phyloP scores from a whole-genome alignment of 768 basidiomycete genomes.

The Boletus reticulatus region DNA sequence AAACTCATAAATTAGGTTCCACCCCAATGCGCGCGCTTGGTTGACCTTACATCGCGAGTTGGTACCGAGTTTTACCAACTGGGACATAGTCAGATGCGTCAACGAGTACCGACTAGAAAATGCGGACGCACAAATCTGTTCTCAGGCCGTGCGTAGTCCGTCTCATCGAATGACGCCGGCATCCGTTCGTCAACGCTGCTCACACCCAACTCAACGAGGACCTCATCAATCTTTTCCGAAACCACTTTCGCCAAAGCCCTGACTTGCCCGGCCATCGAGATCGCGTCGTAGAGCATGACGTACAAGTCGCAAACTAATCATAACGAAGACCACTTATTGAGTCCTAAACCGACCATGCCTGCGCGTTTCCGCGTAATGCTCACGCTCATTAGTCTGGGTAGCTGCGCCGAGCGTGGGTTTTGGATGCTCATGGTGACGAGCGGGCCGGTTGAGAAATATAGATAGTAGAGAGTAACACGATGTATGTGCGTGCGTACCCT shows the following conservation, averaged over 20 bases:
- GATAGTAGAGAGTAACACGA: constrained; percentile 53
- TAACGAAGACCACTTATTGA: constrained; percentile 49
- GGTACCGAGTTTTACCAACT: constrained; percentile 11
- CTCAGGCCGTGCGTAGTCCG: constrained; percentile 2
- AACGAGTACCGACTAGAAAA: too few relatives aligned
- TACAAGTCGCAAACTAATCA: constrained; percentile 38
- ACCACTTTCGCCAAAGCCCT: constrained; percentile 43
- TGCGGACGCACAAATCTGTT: neutral
- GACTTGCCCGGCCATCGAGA: constrained; percentile 8
- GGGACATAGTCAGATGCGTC: neutral
- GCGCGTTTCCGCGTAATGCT: too few relatives aligned
- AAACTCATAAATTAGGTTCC: constrained; percentile 1
- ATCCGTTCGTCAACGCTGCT: neutral
- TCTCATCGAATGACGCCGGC: constrained; percentile 42
- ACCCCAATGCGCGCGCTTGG: constrained; percentile 15
- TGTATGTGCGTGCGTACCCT: constrained; percentile 26
- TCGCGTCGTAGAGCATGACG: constrained; percentile 38
- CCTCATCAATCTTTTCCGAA: constrained; percentile 37
- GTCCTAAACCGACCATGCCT: constrained; percentile 55
- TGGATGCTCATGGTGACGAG: too few relatives aligned
- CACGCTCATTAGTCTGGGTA: too few relatives aligned
- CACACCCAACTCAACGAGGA: neutral
- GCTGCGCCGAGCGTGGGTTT: too few relatives aligned
- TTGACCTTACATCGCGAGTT: constrained; percentile 16
- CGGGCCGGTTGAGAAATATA: constrained; percentile 46